Conservation (phyloP, 768 basidiomycete species). For the Coprinellus micaceus region DNA sequence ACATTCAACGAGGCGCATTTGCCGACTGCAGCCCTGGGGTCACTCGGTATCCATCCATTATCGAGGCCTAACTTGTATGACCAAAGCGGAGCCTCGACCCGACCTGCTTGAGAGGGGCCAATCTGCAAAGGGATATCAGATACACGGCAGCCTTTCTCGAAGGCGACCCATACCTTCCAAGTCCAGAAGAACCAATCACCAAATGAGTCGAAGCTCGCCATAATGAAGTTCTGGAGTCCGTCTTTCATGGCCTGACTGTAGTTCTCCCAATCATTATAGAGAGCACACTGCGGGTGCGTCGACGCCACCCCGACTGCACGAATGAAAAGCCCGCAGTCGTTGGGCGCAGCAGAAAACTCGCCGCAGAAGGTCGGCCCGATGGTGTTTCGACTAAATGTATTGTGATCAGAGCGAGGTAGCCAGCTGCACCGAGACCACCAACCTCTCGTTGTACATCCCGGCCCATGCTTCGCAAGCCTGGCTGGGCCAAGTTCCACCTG, state of each 20-base stretch:
- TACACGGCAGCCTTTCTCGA: constrained; percentile 32
- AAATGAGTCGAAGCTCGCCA: constrained; percentile 43
- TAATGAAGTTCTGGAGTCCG: constrained; percentile 50
- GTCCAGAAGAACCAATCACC: constrained; percentile 47
- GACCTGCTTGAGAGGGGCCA: constrained; percentile 43
- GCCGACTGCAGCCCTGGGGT: constrained; percentile 62
- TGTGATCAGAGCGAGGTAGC: constrained; percentile 29
- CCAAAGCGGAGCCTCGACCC: constrained; percentile 37
- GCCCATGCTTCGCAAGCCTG: constrained; percentile 61
- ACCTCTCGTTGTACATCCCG: constrained; percentile 47
- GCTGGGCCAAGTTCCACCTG: constrained; percentile 44
- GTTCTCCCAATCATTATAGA: constrained; percentile 50
- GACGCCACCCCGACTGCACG: constrained; percentile 32
- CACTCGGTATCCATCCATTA: constrained; percentile 73
- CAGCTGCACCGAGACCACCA: no score
- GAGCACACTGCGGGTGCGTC: constrained; percentile 27
- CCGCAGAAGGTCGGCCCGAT: constrained; percentile 76
- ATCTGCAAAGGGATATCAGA: constrained; percentile 19
- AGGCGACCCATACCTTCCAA: constrained; percentile 52
- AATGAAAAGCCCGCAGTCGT: constrained; percentile 51
- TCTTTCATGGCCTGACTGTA: constrained; percentile 42
- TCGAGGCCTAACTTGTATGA: constrained; percentile 47
- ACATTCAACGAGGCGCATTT: constrained; percentile 54
- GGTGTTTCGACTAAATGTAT: constrained; percentile 27
- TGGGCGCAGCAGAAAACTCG: constrained; percentile 70